These are phyloP conservation scores for Termitomyces sp. DNA, from an alignment of 768 basidiomycete genomes.

Conservation along the genomic window DNA sequence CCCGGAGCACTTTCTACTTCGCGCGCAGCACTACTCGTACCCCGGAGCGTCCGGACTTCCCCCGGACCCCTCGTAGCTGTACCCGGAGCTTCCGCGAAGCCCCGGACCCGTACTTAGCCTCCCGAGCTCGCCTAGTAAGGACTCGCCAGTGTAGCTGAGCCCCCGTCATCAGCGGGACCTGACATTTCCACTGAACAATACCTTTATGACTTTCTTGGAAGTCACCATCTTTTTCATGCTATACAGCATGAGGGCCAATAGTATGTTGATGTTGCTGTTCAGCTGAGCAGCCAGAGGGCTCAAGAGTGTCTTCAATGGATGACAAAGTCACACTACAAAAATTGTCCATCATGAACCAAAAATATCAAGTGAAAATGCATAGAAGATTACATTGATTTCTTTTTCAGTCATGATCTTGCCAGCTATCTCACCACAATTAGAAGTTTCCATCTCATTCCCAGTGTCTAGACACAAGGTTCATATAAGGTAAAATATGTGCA, in stretches of 20 bases:
- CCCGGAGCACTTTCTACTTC: too few relatives aligned
- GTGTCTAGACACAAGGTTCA: background rate
- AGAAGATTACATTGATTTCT: background rate
- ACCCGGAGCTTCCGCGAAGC: too few relatives aligned
- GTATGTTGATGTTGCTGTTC: constrained; percentile 18
- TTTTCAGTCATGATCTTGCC: constrained; percentile 6
- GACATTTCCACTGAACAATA: background rate
- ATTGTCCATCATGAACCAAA: background rate
- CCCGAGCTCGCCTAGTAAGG: too few relatives aligned
- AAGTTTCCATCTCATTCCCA: constrained; percentile 10
- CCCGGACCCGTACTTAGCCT: too few relatives aligned
- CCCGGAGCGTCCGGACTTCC: too few relatives aligned
- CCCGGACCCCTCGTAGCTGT: too few relatives aligned
- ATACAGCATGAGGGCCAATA: constrained; percentile 4
- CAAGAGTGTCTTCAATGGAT: constrained; percentile 13
- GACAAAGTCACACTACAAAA: background rate
- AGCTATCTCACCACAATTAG: constrained; percentile 12
- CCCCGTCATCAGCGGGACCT: too few relatives aligned
- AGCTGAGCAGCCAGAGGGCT: constrained; percentile 7
- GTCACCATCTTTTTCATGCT: background rate
- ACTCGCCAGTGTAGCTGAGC: too few relatives aligned
- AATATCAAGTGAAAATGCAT: background rate
- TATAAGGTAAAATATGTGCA: constrained; percentile 12
- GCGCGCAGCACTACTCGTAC: too few relatives aligned
- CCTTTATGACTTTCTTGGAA: background rate